Conservation (phyloP, 768 basidiomycete species). For the Neoboletus brunneissimus region DNA sequence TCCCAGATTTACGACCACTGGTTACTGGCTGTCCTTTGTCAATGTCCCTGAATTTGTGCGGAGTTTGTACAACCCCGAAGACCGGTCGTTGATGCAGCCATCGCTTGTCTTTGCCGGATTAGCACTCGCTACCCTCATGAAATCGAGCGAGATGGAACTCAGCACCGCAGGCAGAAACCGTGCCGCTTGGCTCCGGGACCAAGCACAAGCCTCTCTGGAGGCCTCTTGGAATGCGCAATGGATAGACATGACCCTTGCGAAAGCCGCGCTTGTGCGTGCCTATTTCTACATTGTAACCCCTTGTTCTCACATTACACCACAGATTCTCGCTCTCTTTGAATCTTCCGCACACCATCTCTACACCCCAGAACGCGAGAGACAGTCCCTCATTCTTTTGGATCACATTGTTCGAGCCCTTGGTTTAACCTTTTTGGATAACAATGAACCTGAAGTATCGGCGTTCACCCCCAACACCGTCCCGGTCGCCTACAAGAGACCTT, state of each 20-base stretch:
- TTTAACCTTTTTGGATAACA: slow-evolving; percentile 55
- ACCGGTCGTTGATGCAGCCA: slow-evolving; percentile 61
- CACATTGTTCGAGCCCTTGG: slow-evolving; percentile 55
- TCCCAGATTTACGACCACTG: slow-evolving; percentile 60
- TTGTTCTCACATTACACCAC: slow-evolving; percentile 13
- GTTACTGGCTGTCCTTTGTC: slow-evolving; percentile 68
- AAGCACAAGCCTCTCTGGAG: slow-evolving; percentile 54
- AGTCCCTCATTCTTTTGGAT: slow-evolving; percentile 59
- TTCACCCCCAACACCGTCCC: slow-evolving; percentile 55
- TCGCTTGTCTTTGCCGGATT: slow-evolving; percentile 65
- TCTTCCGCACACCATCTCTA: slow-evolving; percentile 69
- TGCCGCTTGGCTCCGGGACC: slow-evolving; percentile 56
- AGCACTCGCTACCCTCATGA: slow-evolving; percentile 69
- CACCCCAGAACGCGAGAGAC: slow-evolving; percentile 49
- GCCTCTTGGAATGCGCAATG: slow-evolving; percentile 47
- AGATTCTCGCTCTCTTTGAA: slow-evolving; percentile 80
- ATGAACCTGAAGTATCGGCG: slow-evolving; percentile 49
- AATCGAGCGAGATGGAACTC: slow-evolving; percentile 64
- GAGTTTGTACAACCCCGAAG: slow-evolving; percentile 49
- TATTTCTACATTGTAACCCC: not conserved
- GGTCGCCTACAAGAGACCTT: slow-evolving; percentile 37
- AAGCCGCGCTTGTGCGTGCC: slow-evolving; percentile 62
- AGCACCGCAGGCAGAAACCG: slow-evolving; percentile 51
- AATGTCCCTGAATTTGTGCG: slow-evolving; percentile 54
- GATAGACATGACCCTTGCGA: slow-evolving; percentile 64